Evolutionary conservation across 2,329 filamentous ascomycete genomes (phyloP), one percentile per base, ranked within the genome.

Genomic region (Xylaria sp.): DNA sequence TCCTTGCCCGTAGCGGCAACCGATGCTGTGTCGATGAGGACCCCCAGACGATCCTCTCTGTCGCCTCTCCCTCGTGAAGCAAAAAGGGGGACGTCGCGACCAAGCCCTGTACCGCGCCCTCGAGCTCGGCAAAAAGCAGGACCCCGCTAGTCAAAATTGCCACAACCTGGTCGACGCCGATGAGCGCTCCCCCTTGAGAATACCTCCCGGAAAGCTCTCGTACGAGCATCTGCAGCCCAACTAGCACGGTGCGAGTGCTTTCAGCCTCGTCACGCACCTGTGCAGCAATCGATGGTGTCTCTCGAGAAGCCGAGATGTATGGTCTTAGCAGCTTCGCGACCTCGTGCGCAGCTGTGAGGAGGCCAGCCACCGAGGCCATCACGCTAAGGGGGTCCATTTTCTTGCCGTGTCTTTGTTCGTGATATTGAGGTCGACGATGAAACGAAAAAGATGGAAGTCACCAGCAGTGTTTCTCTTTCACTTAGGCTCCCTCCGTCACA

Each of bases 371-470:
- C 2, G 63, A 20, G 25, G 63, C 57, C 15, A 30, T 30, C 15
- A 61, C 63, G 57, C 63, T 65, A 23, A 65, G 63, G 18, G 57
- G 48, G 18, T 61, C 63, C 63, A 65, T 65, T 39, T 25, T 30
- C 2, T 5, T 28, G 32, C 23, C 12, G 7, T 32, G 20, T 6
- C 25, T 43, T 45, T 25, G n/a, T 34, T 10, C n/a, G 13, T 34
- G 30, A 25, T 18, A 5, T 56, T 7, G 8, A 55, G 28, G 2
- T 32, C 4, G 55, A 30, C 18, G 20, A 58, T 28, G 4, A 58
- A 45, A 52, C 7, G 15, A 52, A 25, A 48, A 25, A 32, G 23
- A 6, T 5, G 10, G 20, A 48, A 15, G 7, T 8, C 6, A 8
- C 4, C 45, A 12, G 10, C 8, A 48, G 10, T 15, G 20, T 28